Evolutionary conservation across 2,329 filamentous ascomycete species (phyloP), one percentile per base, ranked within the genome.

Genomic region (Fusarium equiseti): DNA sequence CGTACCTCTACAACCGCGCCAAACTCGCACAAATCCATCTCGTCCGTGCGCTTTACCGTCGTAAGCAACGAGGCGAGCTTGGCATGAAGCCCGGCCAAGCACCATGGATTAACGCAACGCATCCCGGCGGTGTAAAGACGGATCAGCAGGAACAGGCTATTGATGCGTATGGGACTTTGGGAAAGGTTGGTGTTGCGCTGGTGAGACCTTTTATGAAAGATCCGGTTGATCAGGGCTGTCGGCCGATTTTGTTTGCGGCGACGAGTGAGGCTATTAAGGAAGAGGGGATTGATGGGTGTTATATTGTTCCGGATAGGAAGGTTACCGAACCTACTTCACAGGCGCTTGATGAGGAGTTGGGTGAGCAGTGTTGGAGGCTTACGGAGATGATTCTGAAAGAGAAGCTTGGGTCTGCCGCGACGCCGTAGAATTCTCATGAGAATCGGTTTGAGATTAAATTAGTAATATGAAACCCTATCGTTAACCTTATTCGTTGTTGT

Each of bases 71-170:
- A 9, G 55, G 60, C 7, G 22, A 48, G 7, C 16, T 60, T 3
- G 60, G 60, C 5, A 26, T 63, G 26, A n/a, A 60, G 9, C 55
- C 60, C n/a, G 60, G 48, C 3, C 22, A 63, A 29, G 60, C 26
- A 8, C 60, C 60, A 0, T 60, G 55, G 60, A 60, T 63, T n/a
- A 63, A 63, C 8, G 55, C 60, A 1, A 63, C 60, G 3, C 60
- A 63, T n/a, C 60, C 60, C 3, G 60, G 60, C 4, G 60, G 60
- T 5, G 60, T 60, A 2, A 63, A 63, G 12, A 63, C 59, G 0
- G 60, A 63, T 10, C 55, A 63, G 6, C 60, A 53, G 10, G 32
- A 60, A 10, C 60, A 63, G 16, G 55, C 59, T 0, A n/a, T 63
- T 16, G 59, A 63, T 29, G 59, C 46, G 0, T 63, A 63, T 11